Evolutionary conservation across 179 eudicot species (phyloP).

Genomic region (Beta macrorhiza): DNA sequence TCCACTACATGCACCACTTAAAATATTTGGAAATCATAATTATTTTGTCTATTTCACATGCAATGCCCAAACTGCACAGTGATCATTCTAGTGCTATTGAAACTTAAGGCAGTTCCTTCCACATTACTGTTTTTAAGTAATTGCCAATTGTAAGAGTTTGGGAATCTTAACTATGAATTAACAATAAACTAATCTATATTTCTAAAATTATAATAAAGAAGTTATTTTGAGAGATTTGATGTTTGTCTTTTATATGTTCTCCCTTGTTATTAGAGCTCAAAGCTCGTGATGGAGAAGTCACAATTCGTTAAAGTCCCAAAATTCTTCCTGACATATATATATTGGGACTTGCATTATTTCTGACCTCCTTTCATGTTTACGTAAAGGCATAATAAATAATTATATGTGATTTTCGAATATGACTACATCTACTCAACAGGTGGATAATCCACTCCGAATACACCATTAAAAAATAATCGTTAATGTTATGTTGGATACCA

Average conservation of each 20-base stretch:
- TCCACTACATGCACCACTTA: background rate
- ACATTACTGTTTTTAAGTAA: background rate
- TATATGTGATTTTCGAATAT: too few relatives aligned
- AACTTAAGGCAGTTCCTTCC: background rate
- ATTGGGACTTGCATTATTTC: too few relatives aligned
- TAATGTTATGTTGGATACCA: too few relatives aligned
- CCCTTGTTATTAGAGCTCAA: constrained; percentile 5
- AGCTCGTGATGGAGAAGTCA: background rate
- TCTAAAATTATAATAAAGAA: background rate
- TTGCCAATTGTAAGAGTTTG: background rate
- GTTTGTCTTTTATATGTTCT: constrained; percentile 14
- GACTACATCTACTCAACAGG: too few relatives aligned
- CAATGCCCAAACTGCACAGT: constrained; percentile 8
- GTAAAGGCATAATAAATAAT: too few relatives aligned
- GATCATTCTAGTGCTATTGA: background rate
- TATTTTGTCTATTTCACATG: background rate
- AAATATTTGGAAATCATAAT: background rate
- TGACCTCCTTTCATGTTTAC: too few relatives aligned
- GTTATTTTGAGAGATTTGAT: constrained; percentile 2
- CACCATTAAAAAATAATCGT: too few relatives aligned
- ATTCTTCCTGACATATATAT: too few relatives aligned
- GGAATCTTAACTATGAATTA: too few relatives aligned
- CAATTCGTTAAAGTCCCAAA: too few relatives aligned
- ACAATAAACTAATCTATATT: background rate
- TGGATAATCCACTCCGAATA: too few relatives aligned